These are phyloP conservation scores for Boletus reticuloceps DNA, from an alignment of 768 basidiomycete species.

Conservation along the genomic window DNA sequence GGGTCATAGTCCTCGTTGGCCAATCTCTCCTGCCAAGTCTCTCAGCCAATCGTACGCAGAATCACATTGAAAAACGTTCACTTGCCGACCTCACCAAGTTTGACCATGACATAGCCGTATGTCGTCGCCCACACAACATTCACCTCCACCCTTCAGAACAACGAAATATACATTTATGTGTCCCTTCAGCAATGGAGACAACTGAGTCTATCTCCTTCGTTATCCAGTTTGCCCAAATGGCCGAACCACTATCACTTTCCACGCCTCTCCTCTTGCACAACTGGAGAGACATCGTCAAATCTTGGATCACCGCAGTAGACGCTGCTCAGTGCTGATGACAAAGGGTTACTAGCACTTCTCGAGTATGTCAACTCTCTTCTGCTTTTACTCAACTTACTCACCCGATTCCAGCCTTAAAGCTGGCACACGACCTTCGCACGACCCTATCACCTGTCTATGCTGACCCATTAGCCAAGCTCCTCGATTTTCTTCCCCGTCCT, in stretches of 20 bases:
- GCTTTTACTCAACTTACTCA: conserved; percentile 8
- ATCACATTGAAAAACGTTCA: conserved; percentile 64
- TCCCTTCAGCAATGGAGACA: too few species aligned
- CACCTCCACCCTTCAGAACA: conserved; percentile 46
- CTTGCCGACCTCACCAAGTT: conserved; percentile 51
- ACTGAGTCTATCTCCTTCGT: too few species aligned
- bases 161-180: conserved; percentile 74
- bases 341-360: conserved; percentile 71
- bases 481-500: conserved; percentile 53
- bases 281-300: conserved; percentile 62
- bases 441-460: conserved; percentile 65
- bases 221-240: too few species aligned
- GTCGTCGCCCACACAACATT: neutral
- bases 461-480: conserved; percentile 51
- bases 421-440: conserved; percentile 77
- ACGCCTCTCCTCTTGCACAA: too few species aligned
- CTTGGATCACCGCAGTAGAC: conserved; percentile 64
- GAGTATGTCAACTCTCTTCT: conserved; percentile 50
- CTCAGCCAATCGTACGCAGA: conserved; percentile 69
- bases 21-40: neutral
- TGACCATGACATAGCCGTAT: conserved; percentile 58
- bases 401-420: conserved; percentile 55
- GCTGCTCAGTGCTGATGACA: conserved; percentile 66
- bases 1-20: too few species aligned
- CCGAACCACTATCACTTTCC: too few species aligned